These are phyloP conservation scores for Polytrichum formosum DNA, from an alignment of 225 moss, liverwort and hornwort genomes.

Conservation along the genomic window DNA sequence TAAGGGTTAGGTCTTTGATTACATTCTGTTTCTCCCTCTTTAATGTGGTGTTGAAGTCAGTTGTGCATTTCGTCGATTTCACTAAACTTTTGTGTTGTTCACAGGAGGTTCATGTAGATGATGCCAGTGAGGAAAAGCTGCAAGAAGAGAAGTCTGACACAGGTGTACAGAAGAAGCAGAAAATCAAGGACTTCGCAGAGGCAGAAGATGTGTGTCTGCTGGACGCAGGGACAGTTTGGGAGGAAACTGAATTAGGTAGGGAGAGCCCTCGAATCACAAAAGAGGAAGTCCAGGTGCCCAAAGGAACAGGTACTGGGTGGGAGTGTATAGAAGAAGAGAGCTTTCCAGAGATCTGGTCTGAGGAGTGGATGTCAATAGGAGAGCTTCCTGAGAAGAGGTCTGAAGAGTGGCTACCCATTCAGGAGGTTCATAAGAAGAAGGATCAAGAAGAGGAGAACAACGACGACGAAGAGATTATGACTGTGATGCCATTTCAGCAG, in stretches of 20 bases:
- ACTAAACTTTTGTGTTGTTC: neutral
- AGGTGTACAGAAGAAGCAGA: slow-evolving; percentile 3
- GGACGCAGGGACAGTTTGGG: neutral
- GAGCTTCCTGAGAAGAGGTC: neutral
- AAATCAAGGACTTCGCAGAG: neutral
- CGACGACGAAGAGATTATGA: neutral
- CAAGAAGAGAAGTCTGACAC: neutral
- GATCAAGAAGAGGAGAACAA: neutral
- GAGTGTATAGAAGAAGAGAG: slow-evolving; percentile 2
- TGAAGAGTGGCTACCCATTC: neutral
- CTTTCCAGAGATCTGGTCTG: neutral
- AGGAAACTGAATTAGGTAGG: neutral
- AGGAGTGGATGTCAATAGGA: neutral
- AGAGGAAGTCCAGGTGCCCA: neutral
- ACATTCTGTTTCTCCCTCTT: neutral
- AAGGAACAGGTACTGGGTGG: neutral
- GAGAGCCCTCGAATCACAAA: neutral
- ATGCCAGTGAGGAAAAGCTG: neutral
- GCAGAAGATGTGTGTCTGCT: neutral
- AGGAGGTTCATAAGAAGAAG: neutral
- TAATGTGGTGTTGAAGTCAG: neutral
- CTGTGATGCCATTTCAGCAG: too few species aligned
- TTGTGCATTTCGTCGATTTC: neutral
- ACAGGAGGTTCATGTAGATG: neutral
- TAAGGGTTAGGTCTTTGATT: neutral